Conservation (phyloP, 768 basidiomycete species). For the Auricularia heimuer region DNA sequence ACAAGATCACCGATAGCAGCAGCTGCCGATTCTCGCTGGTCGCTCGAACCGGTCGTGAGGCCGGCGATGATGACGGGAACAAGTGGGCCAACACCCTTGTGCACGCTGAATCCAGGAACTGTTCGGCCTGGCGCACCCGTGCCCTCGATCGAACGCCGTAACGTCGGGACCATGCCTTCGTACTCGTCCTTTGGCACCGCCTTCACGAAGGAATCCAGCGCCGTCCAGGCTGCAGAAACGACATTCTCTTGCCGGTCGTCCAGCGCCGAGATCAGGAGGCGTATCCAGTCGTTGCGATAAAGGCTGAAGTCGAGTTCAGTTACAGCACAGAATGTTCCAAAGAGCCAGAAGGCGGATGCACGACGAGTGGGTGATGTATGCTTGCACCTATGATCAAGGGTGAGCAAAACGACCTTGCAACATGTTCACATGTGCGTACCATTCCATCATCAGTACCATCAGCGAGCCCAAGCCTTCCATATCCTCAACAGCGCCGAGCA, state of each 20-base stretch:
- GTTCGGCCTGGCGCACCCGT: constrained; percentile 65
- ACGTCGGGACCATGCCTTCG: constrained; percentile 80
- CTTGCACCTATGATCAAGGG: constrained; percentile 54
- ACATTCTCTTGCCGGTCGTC: constrained; percentile 58
- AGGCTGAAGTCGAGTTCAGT: constrained; percentile 72
- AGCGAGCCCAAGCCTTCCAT: constrained; percentile 81
- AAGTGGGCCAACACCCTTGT: constrained; percentile 71
- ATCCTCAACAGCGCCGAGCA: constrained; percentile 74
- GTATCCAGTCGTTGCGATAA: constrained; percentile 91
- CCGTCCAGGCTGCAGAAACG: constrained; percentile 63
- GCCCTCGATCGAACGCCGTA: constrained; percentile 80
- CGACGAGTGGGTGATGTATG: constrained; percentile 59
- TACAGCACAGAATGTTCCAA: constrained; percentile 74
- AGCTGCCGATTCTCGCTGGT: constrained; percentile 90
- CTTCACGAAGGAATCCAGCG: constrained; percentile 83
- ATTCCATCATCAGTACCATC: constrained; percentile 81
- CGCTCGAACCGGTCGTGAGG: constrained; percentile 88
- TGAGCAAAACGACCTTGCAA: not conserved
- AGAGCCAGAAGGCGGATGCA: constrained; percentile 67
- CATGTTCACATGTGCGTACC: constrained; percentile 37
- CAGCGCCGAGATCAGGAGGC: constrained; percentile 72
- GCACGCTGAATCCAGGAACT: constrained; percentile 80
- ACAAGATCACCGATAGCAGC: constrained; percentile 96
- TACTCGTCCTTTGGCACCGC: constrained; percentile 87
- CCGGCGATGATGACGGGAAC: constrained; percentile 88